These are phyloP conservation scores for Lactifluus rugatus DNA, from an alignment of 768 basidiomycete genomes.

Conservation along the genomic window DNA sequence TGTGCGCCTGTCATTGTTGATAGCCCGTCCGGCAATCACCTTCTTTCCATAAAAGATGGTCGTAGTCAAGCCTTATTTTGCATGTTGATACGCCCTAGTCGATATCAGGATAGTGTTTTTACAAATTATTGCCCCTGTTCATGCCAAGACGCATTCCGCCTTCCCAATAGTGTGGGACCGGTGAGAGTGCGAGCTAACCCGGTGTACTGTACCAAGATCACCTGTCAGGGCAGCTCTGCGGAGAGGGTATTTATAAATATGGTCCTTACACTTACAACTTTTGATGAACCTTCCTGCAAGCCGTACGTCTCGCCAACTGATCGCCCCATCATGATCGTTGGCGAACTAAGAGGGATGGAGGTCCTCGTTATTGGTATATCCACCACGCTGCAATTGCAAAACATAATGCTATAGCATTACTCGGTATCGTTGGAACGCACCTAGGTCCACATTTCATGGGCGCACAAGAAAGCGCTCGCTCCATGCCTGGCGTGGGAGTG, in stretches of 20 bases:
- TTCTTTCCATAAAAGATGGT: no score
- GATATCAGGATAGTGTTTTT: background rate
- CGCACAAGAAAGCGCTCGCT: no score
- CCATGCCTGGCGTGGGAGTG: no score
- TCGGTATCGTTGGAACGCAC: background rate
- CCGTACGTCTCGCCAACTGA: background rate
- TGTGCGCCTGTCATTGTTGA: no score
- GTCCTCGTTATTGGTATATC: background rate
- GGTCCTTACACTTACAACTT: background rate
- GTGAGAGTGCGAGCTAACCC: background rate
- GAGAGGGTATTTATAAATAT: background rate
- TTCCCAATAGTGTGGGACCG: background rate
- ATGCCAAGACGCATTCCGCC: background rate
- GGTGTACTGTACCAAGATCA: background rate
- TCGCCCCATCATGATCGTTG: background rate
- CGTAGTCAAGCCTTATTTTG: no score
- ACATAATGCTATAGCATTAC: background rate
- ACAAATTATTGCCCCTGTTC: background rate
- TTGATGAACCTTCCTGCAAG: background rate
- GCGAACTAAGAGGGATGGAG: background rate
- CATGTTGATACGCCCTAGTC: background rate
- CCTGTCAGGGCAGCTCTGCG: background rate
- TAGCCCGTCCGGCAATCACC: no score
- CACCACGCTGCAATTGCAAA: conserved; percentile 9
- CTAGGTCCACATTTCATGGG: background rate